A percentile compares a stretch with the other conserved stretches of the same genome.
Conservation (phyloP, 768 basidiomycete genomes). For the Paxillus involutus region DNA sequence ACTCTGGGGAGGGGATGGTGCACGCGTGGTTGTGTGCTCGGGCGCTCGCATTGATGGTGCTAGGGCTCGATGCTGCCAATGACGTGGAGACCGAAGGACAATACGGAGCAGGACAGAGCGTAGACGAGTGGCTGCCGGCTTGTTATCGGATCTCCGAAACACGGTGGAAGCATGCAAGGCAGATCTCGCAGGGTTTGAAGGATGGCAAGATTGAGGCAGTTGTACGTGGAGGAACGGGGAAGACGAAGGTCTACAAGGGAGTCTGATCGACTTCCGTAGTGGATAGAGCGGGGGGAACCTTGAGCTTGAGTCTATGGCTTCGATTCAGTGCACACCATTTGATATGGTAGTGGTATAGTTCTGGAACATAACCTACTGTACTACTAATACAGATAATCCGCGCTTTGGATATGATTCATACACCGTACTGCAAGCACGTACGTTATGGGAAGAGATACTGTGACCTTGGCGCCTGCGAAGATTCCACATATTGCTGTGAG, state of each 20-base stretch:
- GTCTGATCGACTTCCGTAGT: conserved; percentile 1
- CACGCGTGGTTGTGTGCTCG: conserved; percentile 65
- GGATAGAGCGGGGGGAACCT: too few species aligned
- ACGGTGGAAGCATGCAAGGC: conserved; percentile 14
- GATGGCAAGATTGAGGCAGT: not conserved
- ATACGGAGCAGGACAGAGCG: conserved; percentile 22
- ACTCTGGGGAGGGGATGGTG: conserved; percentile 73
- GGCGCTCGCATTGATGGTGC: conserved; percentile 60
- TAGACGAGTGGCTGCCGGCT: conserved; percentile 25
- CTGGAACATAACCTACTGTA: too few species aligned
- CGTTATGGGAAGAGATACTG: not conserved
- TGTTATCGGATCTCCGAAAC: conserved; percentile 15
- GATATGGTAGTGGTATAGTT: too few species aligned
- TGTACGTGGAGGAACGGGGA: conserved; percentile 21
- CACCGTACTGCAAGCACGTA: too few species aligned
- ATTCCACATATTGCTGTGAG: not conserved
- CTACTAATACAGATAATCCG: not conserved
- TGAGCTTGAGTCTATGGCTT: too few species aligned
- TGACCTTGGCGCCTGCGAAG: not conserved
- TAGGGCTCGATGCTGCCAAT: conserved; percentile 34
- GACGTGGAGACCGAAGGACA: conserved; percentile 12
- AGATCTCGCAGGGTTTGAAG: conserved; percentile 3
- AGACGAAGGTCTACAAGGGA: conserved; percentile 23
- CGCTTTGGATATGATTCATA: too few species aligned
- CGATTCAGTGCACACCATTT: too few species aligned